Evolutionary conservation across 2,329 filamentous ascomycete genomes (phyloP), one percentile per base, ranked within the genome.

Genomic region (Sarocladium brachiariae): DNA sequence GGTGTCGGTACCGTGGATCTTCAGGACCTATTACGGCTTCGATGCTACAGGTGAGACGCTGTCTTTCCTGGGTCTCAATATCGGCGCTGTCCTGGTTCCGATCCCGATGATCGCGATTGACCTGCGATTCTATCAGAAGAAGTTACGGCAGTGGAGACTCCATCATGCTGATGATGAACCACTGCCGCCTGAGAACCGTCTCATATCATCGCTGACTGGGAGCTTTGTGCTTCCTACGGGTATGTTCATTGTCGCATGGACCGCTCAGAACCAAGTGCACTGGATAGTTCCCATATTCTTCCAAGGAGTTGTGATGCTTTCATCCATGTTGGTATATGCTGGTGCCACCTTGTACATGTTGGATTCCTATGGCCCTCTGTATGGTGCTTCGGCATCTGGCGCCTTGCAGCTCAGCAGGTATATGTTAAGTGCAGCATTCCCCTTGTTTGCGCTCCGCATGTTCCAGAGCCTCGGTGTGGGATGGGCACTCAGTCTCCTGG

Each of bases 241-340:
- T 4, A 69, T 87, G 16, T 85, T 87, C 70, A 80, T 78, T 72
- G 85, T 86, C 57, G 83, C 81, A 1, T 87, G 83, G 83, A 86
- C 83, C 3, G 59, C 58, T 5, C 54, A 61, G 35, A 51, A 51
- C 45, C 52, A 49, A 7, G 56, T 57, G 2, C 56, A 60, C 48
- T 61, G 58, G 56, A 52, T 58, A 18, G 56, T 59, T 7, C 60
- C 60, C 24, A 52, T 60, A 6, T 39, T 61, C n/a, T 60, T 56
- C 47, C 60, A 62, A 37, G 58, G 54, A 1, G 50, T 53, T 18
- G 57, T 60, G 18, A 61, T 61, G 59, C 46, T 61, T 16, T 54
- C 53, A 21, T 62, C 58, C n/a, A 51, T 62, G 16, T 56, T 62
- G 24, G 52, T 62, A 34, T 62, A 62, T 41, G 59, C 58, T 27